A percentile compares a stretch with the other conserved stretches of the same genome.
phyloP scores from a whole-genome alignment of 345 rosid species.

The Arabidopsis arenosa region DNA sequence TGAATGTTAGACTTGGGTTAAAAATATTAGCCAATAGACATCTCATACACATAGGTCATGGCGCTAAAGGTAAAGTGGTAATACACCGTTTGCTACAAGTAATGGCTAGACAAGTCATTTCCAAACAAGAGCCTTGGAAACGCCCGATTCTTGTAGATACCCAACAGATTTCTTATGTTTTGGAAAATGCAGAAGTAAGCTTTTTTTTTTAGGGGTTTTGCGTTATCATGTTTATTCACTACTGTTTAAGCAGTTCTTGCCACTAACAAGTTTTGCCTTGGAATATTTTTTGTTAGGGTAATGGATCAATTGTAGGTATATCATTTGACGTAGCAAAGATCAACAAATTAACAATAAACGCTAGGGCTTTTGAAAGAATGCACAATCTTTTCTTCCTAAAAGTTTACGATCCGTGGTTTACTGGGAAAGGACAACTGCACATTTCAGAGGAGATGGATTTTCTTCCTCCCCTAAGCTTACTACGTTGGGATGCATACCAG shows the following conservation, averaged over 20 bases:
- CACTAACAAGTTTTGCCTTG: no score
- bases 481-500: slow-evolving; percentile 5
- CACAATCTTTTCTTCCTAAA: not conserved
- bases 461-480: not conserved
- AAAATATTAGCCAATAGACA: not conserved
- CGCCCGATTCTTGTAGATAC: slow-evolving; percentile 28
- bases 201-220: no score
- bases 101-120: slow-evolving; percentile 25
- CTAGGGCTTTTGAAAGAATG: not conserved
- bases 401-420: not conserved
- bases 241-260: no score
- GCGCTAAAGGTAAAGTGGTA: not conserved
- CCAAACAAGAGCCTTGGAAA: not conserved
- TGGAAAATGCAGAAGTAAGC: slow-evolving; percentile 11
- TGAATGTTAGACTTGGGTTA: not conserved
- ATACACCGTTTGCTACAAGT: slow-evolving; percentile 40
- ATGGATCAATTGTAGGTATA: no score
- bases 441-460: no score
- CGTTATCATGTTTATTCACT: no score
- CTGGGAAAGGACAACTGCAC: no score
- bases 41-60: not conserved
- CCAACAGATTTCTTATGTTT: slow-evolving; percentile 23
- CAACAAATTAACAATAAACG: no score
- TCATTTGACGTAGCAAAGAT: no score
- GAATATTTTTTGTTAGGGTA: no score